Base-by-base conservation (phyloP, 2,329 filamentous ascomycete genomes). In the Aciculosporium take region DNA sequence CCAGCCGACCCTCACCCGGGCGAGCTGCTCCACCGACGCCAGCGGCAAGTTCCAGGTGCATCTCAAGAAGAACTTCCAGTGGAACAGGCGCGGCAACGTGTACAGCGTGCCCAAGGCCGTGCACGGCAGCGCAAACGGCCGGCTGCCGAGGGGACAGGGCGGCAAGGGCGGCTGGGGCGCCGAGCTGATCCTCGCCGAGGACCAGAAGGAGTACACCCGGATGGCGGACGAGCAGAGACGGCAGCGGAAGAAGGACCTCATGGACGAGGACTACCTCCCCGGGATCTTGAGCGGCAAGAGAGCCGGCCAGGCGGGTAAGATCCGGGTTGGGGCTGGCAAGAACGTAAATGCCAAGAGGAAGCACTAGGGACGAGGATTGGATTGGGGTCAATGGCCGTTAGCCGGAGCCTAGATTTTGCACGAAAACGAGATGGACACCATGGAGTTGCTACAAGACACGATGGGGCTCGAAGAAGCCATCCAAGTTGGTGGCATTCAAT, bases 201-300 rank as follows among this genome's bases (percentile, higher is more conserved):
- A 98, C 58, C 91, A 98, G 68, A 95, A 94, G 66, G 91, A 98
- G 66, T 96, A 84, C 60, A 60, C 74, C 32, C 68, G 72, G 48
- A 79, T 79, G 40, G 59, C 74, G 13, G 72, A 71, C 3, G 72
- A 79, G 50, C 74, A 82, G 56, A 74, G 72, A 52, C 75, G 81
- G 52, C 67, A 66, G 40, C 80, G 79, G 55, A 76, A 84, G 57
- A 79, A 76, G 55, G 86, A 94, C 61, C 64, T 94, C 43, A 93
- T 96, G 89, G 89, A 96, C 56, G 81, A 93, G 56, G 89, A 98
- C 61, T 94, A 88, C 58, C 62, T 96, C 48, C 91, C 91, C 0
- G 71, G 76, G 27, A 84, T 98, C 37, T 57, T 98, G 55, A 91
- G 78, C 1, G 91, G 91, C 0, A 78, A 88, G 53, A 70, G 89